Base-by-base conservation (phyloP, 1,139 yeast genomes). In the Magnusiomyces clavatus region DNA sequence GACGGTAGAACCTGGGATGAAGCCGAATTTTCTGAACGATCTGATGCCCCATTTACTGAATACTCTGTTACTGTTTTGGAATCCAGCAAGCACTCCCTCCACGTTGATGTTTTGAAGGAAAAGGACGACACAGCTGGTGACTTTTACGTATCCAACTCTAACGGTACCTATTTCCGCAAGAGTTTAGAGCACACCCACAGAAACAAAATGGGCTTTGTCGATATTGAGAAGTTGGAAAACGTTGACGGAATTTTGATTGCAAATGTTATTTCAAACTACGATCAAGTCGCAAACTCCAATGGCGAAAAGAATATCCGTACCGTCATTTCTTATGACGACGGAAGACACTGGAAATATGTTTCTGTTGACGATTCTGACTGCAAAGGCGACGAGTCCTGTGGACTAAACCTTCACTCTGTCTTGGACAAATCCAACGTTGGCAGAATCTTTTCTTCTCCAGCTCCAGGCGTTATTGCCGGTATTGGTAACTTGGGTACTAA, bases 171-270 rank as follows among this genome's bases (percentile, higher is more conserved):
- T 50, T 83, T 79, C 65, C 71, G 70, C 16, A 74, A 73, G 55
- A 59, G 77, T 10, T 62, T 80, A 46, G 77, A 75, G 6, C 65
- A 75, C 41, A 72, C 80, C 29, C 69, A 70, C 47, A 68, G 74
- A 17, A 73, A 72, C 20, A 52, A 58, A 3, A 43, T 66, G n/a
- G 78, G 78, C 2, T 58, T 68, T 53, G 66, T 69, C 2, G 72
- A 75, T 19, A 62, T 82, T 20, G 75, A 73, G 43, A 79, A 79
- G 57, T 73, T 82, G 10, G 76, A 80, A 57, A 75, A 75, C n/a
- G 73, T 84, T 43, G 89, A 84, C 56, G 94, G 94, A 13, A 79
- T 80, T 17, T 78, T 88, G 83, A 63, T 84, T 46, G 79, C 82
- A n/a, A 78, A 77, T 57, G 60, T 73, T 17, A 61, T 68, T 17